Percentiles rank a stretch among this genome's conserved stretches.
Conservation (phyloP, 2,329 filamentous ascomycete genomes). For the Aspergillus sp. region DNA sequence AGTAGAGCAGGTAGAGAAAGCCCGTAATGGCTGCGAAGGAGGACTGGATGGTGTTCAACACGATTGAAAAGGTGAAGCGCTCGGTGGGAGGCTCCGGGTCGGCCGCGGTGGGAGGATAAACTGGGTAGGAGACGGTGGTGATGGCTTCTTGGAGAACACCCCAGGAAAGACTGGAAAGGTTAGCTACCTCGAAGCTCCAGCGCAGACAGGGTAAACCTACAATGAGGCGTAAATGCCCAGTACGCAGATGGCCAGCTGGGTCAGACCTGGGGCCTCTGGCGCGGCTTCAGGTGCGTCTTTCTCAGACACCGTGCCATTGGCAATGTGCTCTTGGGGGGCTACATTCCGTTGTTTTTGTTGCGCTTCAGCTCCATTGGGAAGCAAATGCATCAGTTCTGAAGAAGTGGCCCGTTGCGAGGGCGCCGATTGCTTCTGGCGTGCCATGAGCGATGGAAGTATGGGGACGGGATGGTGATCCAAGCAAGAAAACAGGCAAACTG, state of each 20-base stretch:
- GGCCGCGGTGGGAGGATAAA: conserved; percentile 49
- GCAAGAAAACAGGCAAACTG: background rate
- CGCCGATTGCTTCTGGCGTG: conserved; percentile 66
- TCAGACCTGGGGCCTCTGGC: conserved; percentile 54
- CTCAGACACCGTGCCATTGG: conserved; percentile 22
- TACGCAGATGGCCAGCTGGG: conserved; percentile 83
- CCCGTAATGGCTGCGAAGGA: conserved; percentile 81
- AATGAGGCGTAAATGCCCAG: conserved; percentile 95
- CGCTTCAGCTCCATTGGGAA: conserved; percentile 31
- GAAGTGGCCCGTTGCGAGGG: conserved; percentile 66
- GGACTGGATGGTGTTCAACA: conserved; percentile 95
- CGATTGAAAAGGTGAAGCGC: conserved; percentile 89
- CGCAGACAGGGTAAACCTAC: conserved; percentile 50
- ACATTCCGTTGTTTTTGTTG: conserved; percentile 32
- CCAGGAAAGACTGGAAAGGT: conserved; percentile 73
- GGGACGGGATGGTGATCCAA: conserved; percentile 6
- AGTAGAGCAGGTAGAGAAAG: conserved; percentile 71
- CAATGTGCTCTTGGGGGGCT: conserved; percentile 14
- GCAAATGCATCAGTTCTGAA: conserved; percentile 59
- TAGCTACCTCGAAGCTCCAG: background rate
- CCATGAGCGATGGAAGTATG: conserved; percentile 51
- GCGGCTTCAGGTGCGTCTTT: conserved; percentile 26
- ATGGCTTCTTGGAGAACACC: conserved; percentile 95
- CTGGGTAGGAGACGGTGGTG: conserved; percentile 84
- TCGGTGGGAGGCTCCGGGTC: conserved; percentile 50